phyloP scores from a whole-genome alignment of 2,329 filamentous ascomycete species.

The Verticillium nubilum region DNA sequence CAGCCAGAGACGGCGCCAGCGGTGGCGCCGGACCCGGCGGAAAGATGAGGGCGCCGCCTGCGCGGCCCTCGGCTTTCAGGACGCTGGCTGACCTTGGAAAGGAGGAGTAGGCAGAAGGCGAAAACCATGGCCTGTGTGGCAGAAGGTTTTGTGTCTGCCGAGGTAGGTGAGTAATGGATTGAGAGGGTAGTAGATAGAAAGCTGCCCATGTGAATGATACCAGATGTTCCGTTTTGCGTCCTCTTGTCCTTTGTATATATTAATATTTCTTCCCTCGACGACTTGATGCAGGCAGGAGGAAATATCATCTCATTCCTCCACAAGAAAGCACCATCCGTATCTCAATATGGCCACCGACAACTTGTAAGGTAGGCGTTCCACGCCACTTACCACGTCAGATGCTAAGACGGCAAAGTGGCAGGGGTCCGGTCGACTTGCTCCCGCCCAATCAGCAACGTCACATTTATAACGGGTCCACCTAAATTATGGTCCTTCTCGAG shows the following conservation, averaged over 20 bases:
- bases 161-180: not conserved
- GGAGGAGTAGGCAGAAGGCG: conserved; percentile 12
- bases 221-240: not conserved
- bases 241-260: too few species aligned
- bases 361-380: too few species aligned
- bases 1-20: conserved; percentile 14
- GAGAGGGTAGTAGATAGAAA: not conserved
- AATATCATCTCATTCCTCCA: too few species aligned
- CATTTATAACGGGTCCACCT: not conserved
- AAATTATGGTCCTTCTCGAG: not conserved
- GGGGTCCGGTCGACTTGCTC: too few species aligned
- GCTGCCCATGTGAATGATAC: not conserved
- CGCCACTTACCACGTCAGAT: too few species aligned
- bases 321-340: too few species aligned
- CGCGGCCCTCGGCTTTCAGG: conserved; percentile 34
- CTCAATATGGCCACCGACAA: too few species aligned
- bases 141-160: too few species aligned
- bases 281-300: too few species aligned
- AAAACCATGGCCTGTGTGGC: too few species aligned
- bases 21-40: conserved; percentile 4
- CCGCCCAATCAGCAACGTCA: not conserved
- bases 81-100: conserved; percentile 48
- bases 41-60: conserved; percentile 16
- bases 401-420: too few species aligned
- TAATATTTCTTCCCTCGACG: too few species aligned